Base-by-base conservation (phyloP, 176 grass and related monocot genomes). In the Miscanthus lutarioriparius region DNA sequence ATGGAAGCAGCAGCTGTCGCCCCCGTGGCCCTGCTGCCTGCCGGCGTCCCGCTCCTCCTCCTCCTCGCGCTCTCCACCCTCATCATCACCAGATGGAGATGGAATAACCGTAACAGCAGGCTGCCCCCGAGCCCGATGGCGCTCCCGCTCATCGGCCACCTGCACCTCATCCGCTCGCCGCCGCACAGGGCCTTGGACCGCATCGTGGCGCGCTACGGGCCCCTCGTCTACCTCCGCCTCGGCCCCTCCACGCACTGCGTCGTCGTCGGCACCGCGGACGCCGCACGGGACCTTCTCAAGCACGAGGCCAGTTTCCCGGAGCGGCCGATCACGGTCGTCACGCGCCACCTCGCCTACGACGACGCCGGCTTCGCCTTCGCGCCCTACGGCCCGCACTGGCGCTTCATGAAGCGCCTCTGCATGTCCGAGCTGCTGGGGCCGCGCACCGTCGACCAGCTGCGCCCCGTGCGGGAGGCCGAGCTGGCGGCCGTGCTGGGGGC, bases 371-470 rank as follows among this genome's bases (percentile, higher is more conserved):
- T 43, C 41, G 8, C 10, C 41, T 43, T 43, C 41, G 41, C 41
- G 41, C 41, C 92, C 11, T 90, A 91, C 43, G 67, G 87, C 49
- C 2, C 78, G 13, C 82, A 94, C 67, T 92, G 87, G 90, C 81
- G 89, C 49, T 94, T 94, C 89, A 35, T 94, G 48, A 91, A 92
- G 78, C 71, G 89, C 1, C 81, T 94, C 14, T 94, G 92, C 85
- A 86, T 92, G 87, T 89, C 87, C 0, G 87, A 95, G 73, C 87
- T 95, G 59, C 92, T 95, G 0, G 90, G 90, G 4, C 72, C 87
- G 1, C 87, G 88, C n/a, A 95, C 85, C 20, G 68, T 92, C 7
- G 87, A 88, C 1, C 82, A 72, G 64, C 87, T 92, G 4, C 87
- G 87, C 14, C 92, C 87, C 19, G 70, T 94, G 64, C 82, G 87